phyloP scores from a whole-genome alignment of 106 monocot species.

The Allium fistulosum region DNA sequence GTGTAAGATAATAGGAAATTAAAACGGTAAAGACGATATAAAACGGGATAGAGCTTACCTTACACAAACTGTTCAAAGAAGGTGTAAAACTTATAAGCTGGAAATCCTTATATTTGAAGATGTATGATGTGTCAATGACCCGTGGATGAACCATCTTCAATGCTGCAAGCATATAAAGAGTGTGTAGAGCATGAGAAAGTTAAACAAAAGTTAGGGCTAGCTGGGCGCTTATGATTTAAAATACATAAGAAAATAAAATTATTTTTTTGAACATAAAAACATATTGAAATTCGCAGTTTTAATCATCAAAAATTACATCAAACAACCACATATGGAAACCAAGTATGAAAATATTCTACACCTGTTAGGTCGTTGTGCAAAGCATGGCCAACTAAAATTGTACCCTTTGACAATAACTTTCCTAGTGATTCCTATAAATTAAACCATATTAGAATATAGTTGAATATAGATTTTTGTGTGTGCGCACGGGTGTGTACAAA shows the following conservation, averaged over 20 bases:
- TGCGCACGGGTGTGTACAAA: too few relatives aligned
- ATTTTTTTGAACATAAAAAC: too few relatives aligned
- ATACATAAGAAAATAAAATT: neutral
- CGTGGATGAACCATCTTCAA: conserved; percentile 54
- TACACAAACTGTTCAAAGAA: conserved; percentile 70
- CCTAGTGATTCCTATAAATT: conserved; percentile 49
- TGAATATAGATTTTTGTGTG: too few relatives aligned
- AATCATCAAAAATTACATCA: too few relatives aligned
- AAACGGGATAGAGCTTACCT: conserved; percentile 24
- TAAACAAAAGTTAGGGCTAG: neutral
- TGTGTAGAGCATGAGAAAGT: neutral
- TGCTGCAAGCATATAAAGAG: conserved; percentile 27
- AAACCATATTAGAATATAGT: neutral
- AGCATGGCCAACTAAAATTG: conserved; percentile 77
- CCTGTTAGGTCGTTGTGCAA: conserved; percentile 77
- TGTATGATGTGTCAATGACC: conserved; percentile 68
- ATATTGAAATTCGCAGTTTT: too few relatives aligned
- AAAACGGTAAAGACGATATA: too few relatives aligned
- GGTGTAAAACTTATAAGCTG: conserved; percentile 31
- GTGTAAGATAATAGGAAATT: too few relatives aligned
- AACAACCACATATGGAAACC: too few relatives aligned
- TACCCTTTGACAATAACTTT: conserved; percentile 55
- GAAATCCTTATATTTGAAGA: conserved; percentile 45
- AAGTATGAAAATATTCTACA: conserved; percentile 10
- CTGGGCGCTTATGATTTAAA: neutral